Base-by-base conservation (phyloP, 2,329 filamentous ascomycete species). In the Stagonosporopsis vannaccii region DNA sequence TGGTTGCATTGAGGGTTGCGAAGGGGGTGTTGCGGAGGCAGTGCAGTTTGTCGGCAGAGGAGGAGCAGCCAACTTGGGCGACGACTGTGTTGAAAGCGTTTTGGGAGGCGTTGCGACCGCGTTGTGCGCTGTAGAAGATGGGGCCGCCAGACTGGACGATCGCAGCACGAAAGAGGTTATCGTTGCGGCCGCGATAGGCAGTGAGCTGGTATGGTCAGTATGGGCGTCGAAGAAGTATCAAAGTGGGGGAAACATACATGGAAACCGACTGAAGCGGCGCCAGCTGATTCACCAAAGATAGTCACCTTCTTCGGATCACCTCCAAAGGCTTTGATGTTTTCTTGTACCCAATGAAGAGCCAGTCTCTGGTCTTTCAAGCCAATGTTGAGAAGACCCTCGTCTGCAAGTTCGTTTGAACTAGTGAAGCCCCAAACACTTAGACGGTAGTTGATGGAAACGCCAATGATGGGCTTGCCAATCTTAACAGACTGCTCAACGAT, bases 21-120 rank as follows among this genome's bases (percentile, higher is more conserved):
- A 88, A 90, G 17, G 82, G 78, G 1, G 85, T 74, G 1, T 72
- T 73, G 17, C 90, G 86, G 8, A 95, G 82, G 69, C 71, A 73
- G 25, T 70, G 57, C 11, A 74, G 49, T 6, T 51, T 59, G 22
- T 63, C 33, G 6, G 49, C 7, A 2, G 56, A 33, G 1, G 42
- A 37, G 13, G 50, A 28, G 50, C 73, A 76, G 17, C 44, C 49
- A 22, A 52, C 41, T 23, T 50, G 40, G 1, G 41, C 37, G 28
- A 66, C 55, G 0, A 81, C 41, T 6, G 57, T 75, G 3, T 76
- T 69, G 6, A 76, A 58, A 2, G 56, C 45, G 76, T 54, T 19
- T 19, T 58, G 45, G 20, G 62, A 32, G 33, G 45, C 28, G 15
- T 59, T 61, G 23, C 53, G 46, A 9, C 60, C 55, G 20, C 37